Percentiles rank a stretch among this genome's conserved stretches.
phyloP scores from a whole-genome alignment of 2,329 filamentous ascomycete genomes.

The Aspergillus pseudoglaucus region DNA sequence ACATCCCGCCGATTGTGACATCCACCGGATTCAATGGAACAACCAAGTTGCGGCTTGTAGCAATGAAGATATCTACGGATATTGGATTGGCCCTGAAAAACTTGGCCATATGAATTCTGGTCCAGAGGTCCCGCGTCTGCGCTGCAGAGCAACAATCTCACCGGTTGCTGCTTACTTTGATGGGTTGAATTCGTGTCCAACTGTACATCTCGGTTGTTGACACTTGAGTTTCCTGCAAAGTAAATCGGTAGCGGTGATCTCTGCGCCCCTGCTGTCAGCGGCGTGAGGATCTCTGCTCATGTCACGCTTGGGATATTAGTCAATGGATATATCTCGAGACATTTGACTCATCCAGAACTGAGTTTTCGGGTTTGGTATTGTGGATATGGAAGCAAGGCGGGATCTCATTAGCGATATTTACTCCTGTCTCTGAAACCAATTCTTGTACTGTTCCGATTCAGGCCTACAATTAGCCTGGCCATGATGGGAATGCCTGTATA shows the following conservation, averaged over 20 bases:
- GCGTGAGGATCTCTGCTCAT: neutral
- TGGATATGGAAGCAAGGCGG: neutral
- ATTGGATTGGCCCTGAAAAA: constrained; percentile 32
- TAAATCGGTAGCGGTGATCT: constrained; percentile 1
- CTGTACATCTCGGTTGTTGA: constrained; percentile 12
- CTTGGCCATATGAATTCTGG: constrained; percentile 29
- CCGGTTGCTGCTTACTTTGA: constrained; percentile 4
- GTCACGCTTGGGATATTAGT: neutral
- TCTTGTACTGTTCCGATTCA: constrained; percentile 1
- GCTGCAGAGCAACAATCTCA: neutral
- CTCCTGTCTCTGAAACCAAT: neutral
- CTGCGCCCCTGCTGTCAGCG: neutral
- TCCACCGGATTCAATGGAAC: constrained; percentile 25
- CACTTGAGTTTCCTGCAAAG: constrained; percentile 33
- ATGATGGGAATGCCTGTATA: neutral
- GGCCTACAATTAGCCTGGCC: neutral
- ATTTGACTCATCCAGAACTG: no score
- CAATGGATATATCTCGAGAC: no score
- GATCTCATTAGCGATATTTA: neutral
- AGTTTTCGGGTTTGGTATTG: no score
- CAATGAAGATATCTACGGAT: constrained; percentile 32
- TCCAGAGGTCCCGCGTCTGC: constrained; percentile 9
- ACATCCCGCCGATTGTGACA: constrained; percentile 9
- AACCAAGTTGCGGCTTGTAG: constrained; percentile 35
- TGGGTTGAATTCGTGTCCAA: constrained; percentile 34